Conservation (phyloP, 1,139 yeast genomes). For the Suhomyces choctaworum region DNA sequence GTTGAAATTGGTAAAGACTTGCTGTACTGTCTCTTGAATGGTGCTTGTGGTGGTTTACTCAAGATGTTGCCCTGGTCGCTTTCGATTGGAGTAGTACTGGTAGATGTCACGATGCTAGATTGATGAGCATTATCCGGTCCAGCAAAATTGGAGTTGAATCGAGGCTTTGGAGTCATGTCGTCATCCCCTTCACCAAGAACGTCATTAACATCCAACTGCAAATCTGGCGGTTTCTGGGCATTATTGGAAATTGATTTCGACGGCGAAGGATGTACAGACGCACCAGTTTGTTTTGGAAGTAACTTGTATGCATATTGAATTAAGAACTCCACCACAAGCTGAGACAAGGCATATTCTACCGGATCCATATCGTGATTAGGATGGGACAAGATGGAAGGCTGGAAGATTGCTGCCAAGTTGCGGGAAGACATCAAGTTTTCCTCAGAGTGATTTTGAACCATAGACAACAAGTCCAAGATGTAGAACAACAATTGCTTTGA, state of each 20-base stretch:
- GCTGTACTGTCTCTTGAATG: slow-evolving; percentile 52
- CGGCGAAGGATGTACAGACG: slow-evolving; percentile 3
- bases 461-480: slow-evolving; percentile 79
- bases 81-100: slow-evolving; percentile 22
- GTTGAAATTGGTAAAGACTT: slow-evolving; percentile 58
- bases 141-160: slow-evolving; percentile 3
- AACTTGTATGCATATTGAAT: slow-evolving; percentile 82
- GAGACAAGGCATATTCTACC: slow-evolving; percentile 83
- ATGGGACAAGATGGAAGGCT: slow-evolving; percentile 90
- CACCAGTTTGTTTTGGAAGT: slow-evolving; percentile 47
- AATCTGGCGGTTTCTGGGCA: neutral
- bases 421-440: slow-evolving; percentile 89
- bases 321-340: slow-evolving; percentile 83
- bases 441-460: slow-evolving; percentile 77
- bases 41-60: slow-evolving; percentile 19
- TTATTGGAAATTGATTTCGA: neutral
- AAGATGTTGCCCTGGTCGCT: slow-evolving; percentile 11
- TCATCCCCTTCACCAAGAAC: slow-evolving; percentile 7
- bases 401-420: slow-evolving; percentile 93
- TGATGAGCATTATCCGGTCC: slow-evolving; percentile 2
- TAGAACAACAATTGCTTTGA: slow-evolving; percentile 86
- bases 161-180: slow-evolving; percentile 4
- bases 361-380: slow-evolving; percentile 93
- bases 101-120: slow-evolving; percentile 18
- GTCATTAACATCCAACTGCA: slow-evolving; percentile 9